Conservation (phyloP, 2,329 filamentous ascomycete genomes). For the Xylariaceae sp. region DNA sequence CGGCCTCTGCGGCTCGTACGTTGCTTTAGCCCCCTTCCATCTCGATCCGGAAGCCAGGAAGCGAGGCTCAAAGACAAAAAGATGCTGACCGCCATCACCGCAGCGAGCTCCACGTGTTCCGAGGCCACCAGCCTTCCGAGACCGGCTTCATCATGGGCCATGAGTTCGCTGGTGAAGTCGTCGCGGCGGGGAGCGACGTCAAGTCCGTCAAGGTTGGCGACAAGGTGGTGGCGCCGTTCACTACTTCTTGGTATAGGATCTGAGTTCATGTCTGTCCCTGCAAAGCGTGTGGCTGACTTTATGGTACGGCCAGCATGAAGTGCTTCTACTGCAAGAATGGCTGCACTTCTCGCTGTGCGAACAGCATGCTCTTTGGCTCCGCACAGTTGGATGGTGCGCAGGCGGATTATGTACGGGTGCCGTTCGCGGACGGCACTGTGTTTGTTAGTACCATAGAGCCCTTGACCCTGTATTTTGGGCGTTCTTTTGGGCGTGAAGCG, state of each 20-base stretch:
- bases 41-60: too few relatives aligned
- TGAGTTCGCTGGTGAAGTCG: constrained; percentile 75
- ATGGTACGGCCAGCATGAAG: constrained; percentile 48
- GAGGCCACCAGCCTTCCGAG: constrained; percentile 66
- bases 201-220: constrained; percentile 66
- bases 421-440: constrained; percentile 73
- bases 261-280: too few relatives aligned
- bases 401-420: constrained; percentile 75
- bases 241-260: constrained; percentile 68
- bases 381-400: constrained; percentile 66
- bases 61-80: not conserved
- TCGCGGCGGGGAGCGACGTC: constrained; percentile 60
- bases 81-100: too few relatives aligned
- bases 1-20: constrained; percentile 80
- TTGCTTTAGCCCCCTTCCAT: constrained; percentile 11
- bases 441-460: too few relatives aligned
- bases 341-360: constrained; percentile 68
- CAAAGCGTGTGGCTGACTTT: constrained; percentile 3
- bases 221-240: constrained; percentile 76
- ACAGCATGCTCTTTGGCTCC: constrained; percentile 64
- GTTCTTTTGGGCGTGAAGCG: too few relatives aligned
- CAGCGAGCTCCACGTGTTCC: constrained; percentile 80
- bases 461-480: too few relatives aligned
- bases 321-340: constrained; percentile 83
- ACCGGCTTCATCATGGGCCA: constrained; percentile 68